Evolutionary conservation across 495 filamentous ascomycete genomes (phyloP), one percentile per base, ranked within the genome.

Genomic region (Parathielavia hyrcaniae): DNA sequence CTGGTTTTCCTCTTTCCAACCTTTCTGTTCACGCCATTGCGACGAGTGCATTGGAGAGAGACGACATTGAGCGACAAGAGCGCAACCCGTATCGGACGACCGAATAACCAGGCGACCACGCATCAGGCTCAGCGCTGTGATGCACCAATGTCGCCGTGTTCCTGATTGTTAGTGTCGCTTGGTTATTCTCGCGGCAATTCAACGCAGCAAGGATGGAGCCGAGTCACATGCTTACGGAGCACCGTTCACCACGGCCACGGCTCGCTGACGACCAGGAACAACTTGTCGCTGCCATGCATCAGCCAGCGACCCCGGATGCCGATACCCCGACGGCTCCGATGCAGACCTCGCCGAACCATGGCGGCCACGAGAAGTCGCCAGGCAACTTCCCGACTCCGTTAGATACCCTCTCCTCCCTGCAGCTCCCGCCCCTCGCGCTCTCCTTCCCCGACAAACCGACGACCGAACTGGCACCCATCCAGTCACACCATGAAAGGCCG

Each of bases 401-500:
- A 23, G 20, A 40, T 23, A 14, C 35, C 17, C 2, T 52, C 14
- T 34, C 19, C 40, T 36, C 49, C 20, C 40, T 62, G 17, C 39
- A 38, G 30, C 50, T 64, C 10, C 57, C 62, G 23, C 50, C 58
- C 7, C 55, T 56, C 38, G 36, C 57, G 9, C 58, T 52, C 11
- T 61, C 67, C 45, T 76, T 77, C 44, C 56, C 68, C 38, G 65
- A 70, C 38, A 57, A 56, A 10, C 64, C 65, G n/a, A 66, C 66
- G 13, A 64, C 73, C 45, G 75, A 77, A 46, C 72, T 78, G 3
- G 60, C 76, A 6, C 76, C 75, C 13, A 75, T 78, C 44, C 71
- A 76, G 19, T 59, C 58, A n/a, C 49, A 61, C 35, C 54, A 35
- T 50, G 61, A 67, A 20, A 64, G 47, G 26, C 47, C 40, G 16